Evolutionary conservation across 768 basidiomycete genomes (phyloP).

Genomic region (Boletales sp.): DNA sequence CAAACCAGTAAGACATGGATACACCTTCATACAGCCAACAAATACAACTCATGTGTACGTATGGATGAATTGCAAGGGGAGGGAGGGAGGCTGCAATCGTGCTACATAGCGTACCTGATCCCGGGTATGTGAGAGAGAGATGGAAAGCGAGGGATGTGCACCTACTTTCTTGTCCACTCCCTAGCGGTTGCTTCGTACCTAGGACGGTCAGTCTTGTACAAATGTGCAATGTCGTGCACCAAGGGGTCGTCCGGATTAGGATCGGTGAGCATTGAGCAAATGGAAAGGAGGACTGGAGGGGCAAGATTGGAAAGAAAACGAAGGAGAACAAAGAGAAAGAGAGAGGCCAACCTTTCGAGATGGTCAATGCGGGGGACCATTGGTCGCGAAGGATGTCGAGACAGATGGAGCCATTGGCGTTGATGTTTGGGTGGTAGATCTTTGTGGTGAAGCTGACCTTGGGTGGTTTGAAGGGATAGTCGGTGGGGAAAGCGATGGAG

Average conservation of each 20-base stretch:
- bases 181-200: slow-evolving; percentile 97
- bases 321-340: background rate
- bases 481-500: slow-evolving; percentile 88
- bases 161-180: slow-evolving; percentile 99
- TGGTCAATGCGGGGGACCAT: slow-evolving; percentile 98
- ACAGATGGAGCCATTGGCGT: slow-evolving; percentile 98
- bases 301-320: too few relatives aligned
- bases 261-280: slow-evolving; percentile 99
- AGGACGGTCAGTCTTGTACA: slow-evolving; percentile 98
- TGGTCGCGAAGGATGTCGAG: slow-evolving; percentile 98
- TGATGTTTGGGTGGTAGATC: slow-evolving; percentile 99
- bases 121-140: slow-evolving; percentile 1
- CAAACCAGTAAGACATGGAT: slow-evolving; percentile 30
- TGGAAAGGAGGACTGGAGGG: slow-evolving; percentile 96
- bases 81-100: slow-evolving; percentile 25
- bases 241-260: slow-evolving; percentile 99
- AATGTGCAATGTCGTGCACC: slow-evolving; percentile 96
- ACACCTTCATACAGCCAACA: slow-evolving; percentile 30
- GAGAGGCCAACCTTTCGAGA: slow-evolving; percentile 84
- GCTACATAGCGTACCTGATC: slow-evolving; percentile 53
- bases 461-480: slow-evolving; percentile 99
- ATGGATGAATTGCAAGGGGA: slow-evolving; percentile 16
- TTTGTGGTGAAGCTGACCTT: slow-evolving; percentile 99
- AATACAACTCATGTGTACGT: slow-evolving; percentile 28
- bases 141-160: background rate